Conservation (phyloP, 768 basidiomycete genomes). For the Suillus subluteus region DNA sequence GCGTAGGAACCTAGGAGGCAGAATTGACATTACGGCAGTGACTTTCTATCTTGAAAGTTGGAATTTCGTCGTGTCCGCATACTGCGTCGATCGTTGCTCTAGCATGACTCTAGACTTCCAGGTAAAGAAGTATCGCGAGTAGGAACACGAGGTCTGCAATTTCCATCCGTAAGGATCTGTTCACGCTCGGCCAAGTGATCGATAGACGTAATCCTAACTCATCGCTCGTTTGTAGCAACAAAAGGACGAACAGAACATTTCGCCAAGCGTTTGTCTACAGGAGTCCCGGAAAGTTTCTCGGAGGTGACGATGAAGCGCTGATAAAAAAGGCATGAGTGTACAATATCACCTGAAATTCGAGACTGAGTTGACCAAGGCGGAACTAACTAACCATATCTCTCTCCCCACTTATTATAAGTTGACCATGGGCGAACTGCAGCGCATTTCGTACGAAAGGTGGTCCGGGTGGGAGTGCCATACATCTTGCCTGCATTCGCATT, state of each 20-base stretch:
- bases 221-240: background rate
- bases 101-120: conserved; percentile 13
- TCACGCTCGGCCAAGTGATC: background rate
- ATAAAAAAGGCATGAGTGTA: background rate
- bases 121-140: conserved; percentile 9
- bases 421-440: too few relatives aligned
- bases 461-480: too few relatives aligned
- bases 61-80: background rate
- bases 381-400: too few relatives aligned
- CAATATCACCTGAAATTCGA: too few relatives aligned
- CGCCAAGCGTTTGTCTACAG: background rate
- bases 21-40: background rate
- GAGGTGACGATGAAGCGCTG: conserved; percentile 8
- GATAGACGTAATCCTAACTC: background rate
- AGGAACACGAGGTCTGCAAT: conserved; percentile 11
- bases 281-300: background rate
- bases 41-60: background rate
- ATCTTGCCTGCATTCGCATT: too few relatives aligned
- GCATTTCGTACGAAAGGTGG: too few relatives aligned
- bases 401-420: too few relatives aligned
- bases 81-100: conserved; percentile 11
- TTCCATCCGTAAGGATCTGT: background rate
- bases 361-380: too few relatives aligned
- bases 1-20: background rate
- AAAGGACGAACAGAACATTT: background rate